Evolutionary conservation across 257 asterid species (phyloP), one percentile per base, ranked within the genome.

Genomic region (Phtheirospermum japonicum): DNA sequence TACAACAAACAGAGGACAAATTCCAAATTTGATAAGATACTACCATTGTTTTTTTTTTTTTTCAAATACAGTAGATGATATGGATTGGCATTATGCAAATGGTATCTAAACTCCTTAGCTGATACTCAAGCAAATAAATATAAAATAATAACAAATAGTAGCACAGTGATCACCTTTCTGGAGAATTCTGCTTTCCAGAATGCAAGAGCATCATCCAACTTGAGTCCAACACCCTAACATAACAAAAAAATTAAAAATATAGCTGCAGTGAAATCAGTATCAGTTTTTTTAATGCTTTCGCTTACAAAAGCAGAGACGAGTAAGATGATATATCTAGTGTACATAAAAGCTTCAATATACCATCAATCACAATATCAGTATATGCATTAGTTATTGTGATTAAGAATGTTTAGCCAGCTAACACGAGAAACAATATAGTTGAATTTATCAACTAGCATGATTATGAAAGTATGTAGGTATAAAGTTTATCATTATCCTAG

Each of bases 111-210:
- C 50, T 59, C 42, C 19, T 42, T 18, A 32, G 54, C 57, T 60
- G 48, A 39, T 48, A 57, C 31, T 46, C 26, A 28, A 59, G 63
- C 63, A 59, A 5, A 37, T 53, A 40, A 63, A 59, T 4, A 9
- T 11, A 23, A 26, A 52, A 26, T 4, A 54, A 60, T 30, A 34
- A 52, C 18, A 45, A 23, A 19, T 20, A 56, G 52, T 57, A 60
- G 45, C 19, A 36, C 17, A 13, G 51, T 26, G 43, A 57, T 71
- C 68, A 89, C 99, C 93, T 87, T 89, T 46, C 76, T 74, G 67
- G 97, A 83, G 83, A 93, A 89, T 81, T 93, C 97, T 14, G 88
- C 77, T 84, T 83, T 93, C 96, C 97, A 93, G 65, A 93, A 93
- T 34, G 94, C 88, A 73, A 93, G 96, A 73, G 99, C 99, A 77